phyloP scores from a whole-genome alignment of 495 filamentous ascomycete genomes.

The Podospora appendiculata region DNA sequence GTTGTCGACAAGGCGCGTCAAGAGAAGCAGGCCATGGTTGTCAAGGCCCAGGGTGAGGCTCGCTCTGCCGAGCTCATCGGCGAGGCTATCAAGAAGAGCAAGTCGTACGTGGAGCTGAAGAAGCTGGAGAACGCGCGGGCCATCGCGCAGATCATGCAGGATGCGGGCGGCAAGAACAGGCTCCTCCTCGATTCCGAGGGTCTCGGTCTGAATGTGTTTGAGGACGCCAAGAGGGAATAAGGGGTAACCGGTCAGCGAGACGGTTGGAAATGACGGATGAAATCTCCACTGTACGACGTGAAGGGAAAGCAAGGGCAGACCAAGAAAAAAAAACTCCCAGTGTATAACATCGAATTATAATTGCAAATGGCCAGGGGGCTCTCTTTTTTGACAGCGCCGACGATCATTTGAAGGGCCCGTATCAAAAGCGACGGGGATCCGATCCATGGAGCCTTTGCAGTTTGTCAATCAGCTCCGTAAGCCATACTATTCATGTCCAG shows the following conservation, averaged over 20 bases:
- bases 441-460: too few species aligned
- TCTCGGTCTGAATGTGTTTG: conserved; percentile 81
- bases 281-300: conserved; percentile 40
- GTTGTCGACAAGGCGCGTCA: conserved; percentile 97
- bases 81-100: conserved; percentile 98
- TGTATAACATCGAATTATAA: conserved; percentile 1
- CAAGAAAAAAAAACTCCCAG: background rate
- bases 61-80: conserved; percentile 96
- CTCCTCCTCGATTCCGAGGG: conserved; percentile 85
- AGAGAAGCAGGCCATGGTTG: conserved; percentile 98
- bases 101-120: conserved; percentile 91
- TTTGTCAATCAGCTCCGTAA: too few species aligned
- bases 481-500: too few species aligned
- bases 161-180: conserved; percentile 85
- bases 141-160: conserved; percentile 77
- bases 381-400: background rate
- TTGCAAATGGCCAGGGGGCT: background rate
- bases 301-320: conserved; percentile 15
- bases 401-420: too few species aligned
- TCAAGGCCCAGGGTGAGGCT: conserved; percentile 97
- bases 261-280: conserved; percentile 9
- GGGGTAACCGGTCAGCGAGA: conserved; percentile 1
- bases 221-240: conserved; percentile 40
- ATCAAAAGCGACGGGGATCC: too few species aligned
- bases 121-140: conserved; percentile 93